These are phyloP conservation scores for Telopea speciosissima DNA, from an alignment of 177 flowering plant species.

Conservation along the genomic window DNA sequence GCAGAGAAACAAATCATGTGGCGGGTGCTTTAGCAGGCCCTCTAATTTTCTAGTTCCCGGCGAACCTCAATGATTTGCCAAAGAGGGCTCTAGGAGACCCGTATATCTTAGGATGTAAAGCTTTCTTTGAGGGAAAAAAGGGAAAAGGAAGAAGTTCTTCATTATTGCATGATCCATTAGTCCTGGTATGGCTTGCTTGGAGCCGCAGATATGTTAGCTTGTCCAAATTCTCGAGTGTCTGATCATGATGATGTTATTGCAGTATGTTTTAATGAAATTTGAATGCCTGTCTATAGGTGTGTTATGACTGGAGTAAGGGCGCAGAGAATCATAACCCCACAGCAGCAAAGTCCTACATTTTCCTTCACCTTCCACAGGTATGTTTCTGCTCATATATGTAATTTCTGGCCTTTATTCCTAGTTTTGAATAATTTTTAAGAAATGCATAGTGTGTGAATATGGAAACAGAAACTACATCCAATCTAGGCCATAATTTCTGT, in stretches of 20 bases:
- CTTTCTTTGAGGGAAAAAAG: no score
- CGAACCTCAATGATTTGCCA: no score
- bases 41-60: no score
- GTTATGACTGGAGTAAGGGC: conserved; percentile 99
- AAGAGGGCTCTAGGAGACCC: no score
- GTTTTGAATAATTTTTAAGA: neutral
- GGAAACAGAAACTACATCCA: neutral
- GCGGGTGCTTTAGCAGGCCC: no score
- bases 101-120: no score
- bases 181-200: neutral
- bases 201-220: neutral
- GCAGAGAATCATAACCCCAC: conserved; percentile 97
- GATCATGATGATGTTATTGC: neutral
- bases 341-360: conserved; percentile 74
- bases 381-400: neutral
- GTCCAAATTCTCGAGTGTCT: neutral
- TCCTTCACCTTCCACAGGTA: conserved; percentile 88
- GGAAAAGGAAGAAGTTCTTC: no score
- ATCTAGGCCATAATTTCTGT: neutral
- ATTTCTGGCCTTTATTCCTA: neutral
- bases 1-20: no score
- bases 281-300: conserved; percentile 39
- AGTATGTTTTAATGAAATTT: neutral
- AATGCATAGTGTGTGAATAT: neutral
- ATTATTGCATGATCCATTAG: neutral